Evolutionary conservation across 2,329 filamentous ascomycete genomes (phyloP), one percentile per base, ranked within the genome.

Genomic region (Paecilomyces formosus): DNA sequence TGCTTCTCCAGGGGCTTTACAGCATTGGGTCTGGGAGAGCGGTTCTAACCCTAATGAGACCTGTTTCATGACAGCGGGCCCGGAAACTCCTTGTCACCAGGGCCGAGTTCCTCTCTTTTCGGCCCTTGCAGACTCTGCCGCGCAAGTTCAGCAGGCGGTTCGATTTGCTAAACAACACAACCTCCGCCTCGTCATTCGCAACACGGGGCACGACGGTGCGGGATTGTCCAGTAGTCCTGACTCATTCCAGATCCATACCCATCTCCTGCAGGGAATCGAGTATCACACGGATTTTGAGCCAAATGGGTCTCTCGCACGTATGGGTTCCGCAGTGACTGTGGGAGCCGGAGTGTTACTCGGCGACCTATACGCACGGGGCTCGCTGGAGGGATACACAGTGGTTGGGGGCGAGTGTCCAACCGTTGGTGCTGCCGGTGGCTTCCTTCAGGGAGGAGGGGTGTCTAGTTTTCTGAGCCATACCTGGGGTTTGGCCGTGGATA

Each of bases 381-480:
- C 31, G 31, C 8, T 35, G 13, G 13, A 35, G 31, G 31, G 31
- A 35, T 35, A 35, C 13, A 35, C 31, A 3, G 9, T 73, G 64
- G 73, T 78, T 62, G 81, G 83, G 15, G 74, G 75, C 6, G 24
- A 26, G 24, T 74, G 76, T 24, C 76, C 77, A 6, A 77, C 79
- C 0, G 82, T 86, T 8, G 83, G 82, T 2, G 62, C 82, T 3
- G 79, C 81, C 1, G 84, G 84, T 9, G 84, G 84, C 0, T 86
- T 81, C 62, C 78, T 78, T 2, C 81, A 84, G 65, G 83, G 82
- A 4, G 84, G 83, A 8, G 84, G 85, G 0, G 81, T 85, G 65
- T 79, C 77, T 3, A 68, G 72, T 3, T 65, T 75, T 15, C 24
- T 26, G 69, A 72, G 3, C 65, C 66, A 26, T 26, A 65, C 72